Evolutionary conservation across 805 yeast genomes (phyloP), one percentile per base, ranked within the genome.

Genomic region (Spathaspora sp.): DNA sequence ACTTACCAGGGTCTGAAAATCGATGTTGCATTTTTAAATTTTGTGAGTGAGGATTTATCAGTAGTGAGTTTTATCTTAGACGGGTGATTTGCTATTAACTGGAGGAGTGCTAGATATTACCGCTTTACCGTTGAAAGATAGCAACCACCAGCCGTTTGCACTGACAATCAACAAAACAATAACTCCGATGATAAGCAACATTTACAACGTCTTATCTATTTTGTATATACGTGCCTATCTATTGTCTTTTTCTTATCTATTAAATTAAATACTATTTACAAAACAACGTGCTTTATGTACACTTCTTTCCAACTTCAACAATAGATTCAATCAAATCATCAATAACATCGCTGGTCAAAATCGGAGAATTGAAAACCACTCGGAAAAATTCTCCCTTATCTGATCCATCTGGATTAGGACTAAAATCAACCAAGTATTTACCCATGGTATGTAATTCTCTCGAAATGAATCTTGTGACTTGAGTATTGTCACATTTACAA

Each of bases 341-440:
- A 16, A 72, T 60, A 7, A 70, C 61, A 16, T 50, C 35, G 45
- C 66, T 70, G 16, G 71, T 68, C 50, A 75, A 63, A 16, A 70
- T 71, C 1, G 96, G 94, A 48, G 91, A 82, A 65, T 86, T 86
- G 67, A 89, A 83, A 5, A 89, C 96, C 12, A 87, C 93, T 51
- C 96, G 73, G 74, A 89, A 89, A 62, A 89, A 89, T 66, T 88
- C 94, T 5, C 96, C 96, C 18, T 75, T 69, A 29, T 70, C 69
- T 45, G 78, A 78, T 6, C 67, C 60, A 43, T 64, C 72, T 0
- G 82, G 81, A 49, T 82, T 80, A 2, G 96, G 96, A 16, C 96
- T 85, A 64, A 81, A 89, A 64, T 89, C 96, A 38, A 89, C 78
- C 58, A 89, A 70, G 62, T 85, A 89, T 60, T 80, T 76, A n/a